Evolutionary conservation across 2,329 filamentous ascomycete genomes (phyloP), one percentile per base, ranked within the genome.

Genomic region (Zymoseptoria ardabiliae): DNA sequence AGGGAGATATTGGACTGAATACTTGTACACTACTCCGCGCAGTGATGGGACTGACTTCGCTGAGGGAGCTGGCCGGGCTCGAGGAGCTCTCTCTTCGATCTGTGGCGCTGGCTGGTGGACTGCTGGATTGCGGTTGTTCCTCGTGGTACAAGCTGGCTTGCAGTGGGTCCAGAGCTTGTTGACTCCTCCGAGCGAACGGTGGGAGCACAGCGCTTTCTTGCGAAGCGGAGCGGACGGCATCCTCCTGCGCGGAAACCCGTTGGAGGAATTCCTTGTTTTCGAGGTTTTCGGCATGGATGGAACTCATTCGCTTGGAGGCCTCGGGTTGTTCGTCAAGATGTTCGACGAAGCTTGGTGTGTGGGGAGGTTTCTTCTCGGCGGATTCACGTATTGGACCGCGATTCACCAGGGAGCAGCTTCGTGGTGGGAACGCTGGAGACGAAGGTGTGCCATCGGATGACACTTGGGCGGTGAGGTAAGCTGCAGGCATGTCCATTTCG

Each of bases 271-370:
- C 77, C 13, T 74, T 75, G 62, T 81, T 80, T 22, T 74, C 78
- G 20, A 80, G 62, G 20, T 74, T 69, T 65, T 81, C 79, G 6
- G 78, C 78, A 58, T 78, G 71, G 55, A 81, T 73, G 3, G 75
- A 75, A 41, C 75, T 74, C 41, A 74, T 70, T 19, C 73, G 73
- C 41, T 73, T 69, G 41, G 74, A 70, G 35, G 72, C 71, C 56
- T 74, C 75, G 2, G 71, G 72, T 35, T 79, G 76, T 55, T 85
- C 82, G 57, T 82, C 81, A 58, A 87, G 84, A 66, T 86, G 79
- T 66, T 87, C 84, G 54, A 75, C 79, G 66, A 86, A 86, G 1
- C 83, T 76, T 1, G 84, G 83, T 1, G 82, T 83, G 66, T 85
- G 81, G 11, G 58, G 53, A 53, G 51, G 51, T 22, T 23, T 53